phyloP scores from a whole-genome alignment of 257 asterid genomes.

The Nicotiana tabacum region DNA sequence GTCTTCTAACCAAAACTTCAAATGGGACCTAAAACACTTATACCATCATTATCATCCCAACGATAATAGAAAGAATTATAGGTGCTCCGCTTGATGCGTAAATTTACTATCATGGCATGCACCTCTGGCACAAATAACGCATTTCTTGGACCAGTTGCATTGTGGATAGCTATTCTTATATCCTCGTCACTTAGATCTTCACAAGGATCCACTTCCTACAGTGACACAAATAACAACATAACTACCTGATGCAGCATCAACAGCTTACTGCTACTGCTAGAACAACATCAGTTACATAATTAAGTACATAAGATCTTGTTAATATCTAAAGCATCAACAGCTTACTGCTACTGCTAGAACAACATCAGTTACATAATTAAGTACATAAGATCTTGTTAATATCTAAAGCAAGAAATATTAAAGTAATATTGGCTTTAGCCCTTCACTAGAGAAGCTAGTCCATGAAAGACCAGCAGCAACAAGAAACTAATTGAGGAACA shows the following conservation, averaged over 20 bases:
- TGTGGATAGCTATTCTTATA: conserved; percentile 85
- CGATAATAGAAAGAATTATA: neutral
- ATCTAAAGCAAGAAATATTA: neutral
- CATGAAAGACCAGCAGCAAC: neutral
- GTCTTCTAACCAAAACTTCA: conserved; percentile 85
- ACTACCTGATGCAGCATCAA: neutral
- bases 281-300: neutral
- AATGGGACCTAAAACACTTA: conserved; percentile 67
- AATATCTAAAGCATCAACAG: neutral
- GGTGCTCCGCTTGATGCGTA: neutral
- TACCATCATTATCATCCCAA: conserved; percentile 7
- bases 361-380: neutral
- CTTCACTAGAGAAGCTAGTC: neutral
- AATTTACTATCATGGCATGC: conserved; percentile 4
- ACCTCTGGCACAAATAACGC: conserved; percentile 92
- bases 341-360: neutral
- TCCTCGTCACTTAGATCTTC: conserved; percentile 90
- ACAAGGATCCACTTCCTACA: conserved; percentile 95
- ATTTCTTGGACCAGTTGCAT: conserved; percentile 85
- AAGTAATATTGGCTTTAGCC: neutral
- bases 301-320: neutral
- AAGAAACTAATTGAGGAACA: neutral
- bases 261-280: neutral
- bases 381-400: neutral
- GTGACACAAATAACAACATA: neutral